These are phyloP conservation scores for Aspergillus sp. DNA, from an alignment of 2,329 filamentous ascomycete species.

Conservation along the genomic window DNA sequence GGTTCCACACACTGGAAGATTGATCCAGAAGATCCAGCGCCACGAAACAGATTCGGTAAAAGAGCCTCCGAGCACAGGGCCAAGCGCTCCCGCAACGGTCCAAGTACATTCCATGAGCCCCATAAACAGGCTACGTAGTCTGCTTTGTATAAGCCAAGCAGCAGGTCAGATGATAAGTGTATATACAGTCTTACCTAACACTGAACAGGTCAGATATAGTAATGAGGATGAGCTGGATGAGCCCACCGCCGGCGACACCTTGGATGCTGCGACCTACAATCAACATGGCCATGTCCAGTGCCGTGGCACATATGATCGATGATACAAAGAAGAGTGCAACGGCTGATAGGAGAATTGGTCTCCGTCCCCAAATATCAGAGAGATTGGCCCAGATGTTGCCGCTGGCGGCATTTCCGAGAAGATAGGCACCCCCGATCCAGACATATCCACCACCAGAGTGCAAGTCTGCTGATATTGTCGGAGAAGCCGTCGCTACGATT, in stretches of 20 bases:
- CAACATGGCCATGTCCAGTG: conserved; percentile 51
- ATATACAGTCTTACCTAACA: conserved; percentile 33
- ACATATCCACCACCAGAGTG: conserved; percentile 68
- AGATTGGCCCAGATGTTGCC: conserved; percentile 70
- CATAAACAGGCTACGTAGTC: conserved; percentile 50
- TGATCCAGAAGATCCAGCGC: conserved; percentile 60
- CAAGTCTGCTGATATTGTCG: conserved; percentile 62
- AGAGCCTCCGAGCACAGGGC: conserved; percentile 54
- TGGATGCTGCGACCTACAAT: conserved; percentile 56
- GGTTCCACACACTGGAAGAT: conserved; percentile 51
- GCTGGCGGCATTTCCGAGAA: conserved; percentile 67
- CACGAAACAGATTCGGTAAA: conserved; percentile 47
- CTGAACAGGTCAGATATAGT: conserved; percentile 58
- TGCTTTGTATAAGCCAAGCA: conserved; percentile 17
- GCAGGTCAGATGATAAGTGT: not conserved
- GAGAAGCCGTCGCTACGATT: conserved; percentile 62
- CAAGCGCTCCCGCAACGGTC: conserved; percentile 54
- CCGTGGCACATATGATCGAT: conserved; percentile 52
- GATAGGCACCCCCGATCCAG: conserved; percentile 74
- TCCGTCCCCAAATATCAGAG: conserved; percentile 24
- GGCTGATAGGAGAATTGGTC: conserved; percentile 52
- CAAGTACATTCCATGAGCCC: conserved; percentile 55
- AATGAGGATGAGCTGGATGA: conserved; percentile 54
- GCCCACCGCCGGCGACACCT: conserved; percentile 54
- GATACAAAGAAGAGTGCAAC: conserved; percentile 51